Base-by-base conservation (phyloP, 202 grass and related monocot species). In the Carex sylvatica region DNA sequence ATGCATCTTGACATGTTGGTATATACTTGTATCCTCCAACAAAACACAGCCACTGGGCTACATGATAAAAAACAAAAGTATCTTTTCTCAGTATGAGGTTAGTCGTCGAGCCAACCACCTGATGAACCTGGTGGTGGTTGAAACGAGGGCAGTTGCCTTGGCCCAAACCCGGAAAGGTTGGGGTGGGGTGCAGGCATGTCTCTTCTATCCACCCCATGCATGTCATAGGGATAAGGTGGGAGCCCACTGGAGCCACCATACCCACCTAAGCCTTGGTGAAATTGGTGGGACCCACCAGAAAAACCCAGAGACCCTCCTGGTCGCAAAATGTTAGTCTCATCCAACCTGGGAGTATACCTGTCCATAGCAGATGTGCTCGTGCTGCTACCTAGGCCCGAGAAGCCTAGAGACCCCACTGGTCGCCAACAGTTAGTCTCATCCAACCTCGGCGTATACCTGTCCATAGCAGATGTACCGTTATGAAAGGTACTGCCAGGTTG, bases 291-390 rank as follows among this genome's bases (percentile, higher is more conserved):
- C 15, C 74, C 74, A 38, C 42, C 60, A 82, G 40, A 40, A 18
- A 40, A 49, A 18, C 35, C 75, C 12, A 35, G 1, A 26, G 20
- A 26, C n/a, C 11, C 60, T 19, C 33, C 70, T 10, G 82, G 58
- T 31, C 33, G 14, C 6, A 46, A 22, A 64, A 84, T 84, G 83
- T 87, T 92, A 8, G 76, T 87, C 75, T 88, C 86, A n/a, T 87
- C 79, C 0, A 95, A 83, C 24, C 69, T 44, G 9, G 80, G 80
- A 10, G 87, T 70, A 79, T 95, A 91, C 70, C 36, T 92, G 56
- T 92, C 85, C 16, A 86, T 90, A 65, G 82, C 82, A 15, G 87
- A 95, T 15, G 56, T 82, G 74, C 44, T 65, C 63, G 58, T 63
- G 14, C 67, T 56, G 40, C 62, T 65, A 83, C 38, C 12, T 13